phyloP scores from a whole-genome alignment of 2,329 filamentous ascomycete genomes.

The Claviceps purpurea region DNA sequence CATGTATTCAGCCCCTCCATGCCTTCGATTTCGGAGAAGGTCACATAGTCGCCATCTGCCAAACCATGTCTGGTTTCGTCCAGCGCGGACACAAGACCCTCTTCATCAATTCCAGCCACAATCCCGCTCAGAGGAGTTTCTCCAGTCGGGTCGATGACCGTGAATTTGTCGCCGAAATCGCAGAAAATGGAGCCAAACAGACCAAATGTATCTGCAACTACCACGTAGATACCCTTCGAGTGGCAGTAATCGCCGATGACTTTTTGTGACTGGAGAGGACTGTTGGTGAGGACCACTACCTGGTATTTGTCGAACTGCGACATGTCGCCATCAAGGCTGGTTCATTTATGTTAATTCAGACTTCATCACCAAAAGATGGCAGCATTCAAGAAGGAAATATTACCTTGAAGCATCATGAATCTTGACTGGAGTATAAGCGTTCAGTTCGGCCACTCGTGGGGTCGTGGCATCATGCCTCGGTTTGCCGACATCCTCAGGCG shows the following conservation, averaged over 20 bases:
- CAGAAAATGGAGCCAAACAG: conserved; percentile 94
- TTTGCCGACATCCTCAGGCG: conserved; percentile 77
- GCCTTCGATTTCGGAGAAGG: conserved; percentile 83
- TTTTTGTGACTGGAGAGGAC: conserved; percentile 67
- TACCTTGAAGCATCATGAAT: conserved; percentile 52
- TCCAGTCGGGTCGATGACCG: conserved; percentile 76
- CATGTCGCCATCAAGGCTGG: conserved; percentile 60
- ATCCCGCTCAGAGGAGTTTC: conserved; percentile 83
- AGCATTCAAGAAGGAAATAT: conserved; percentile 7
- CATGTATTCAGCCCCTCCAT: conserved; percentile 78
- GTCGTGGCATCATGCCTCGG: conserved; percentile 76
- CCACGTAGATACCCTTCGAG: conserved; percentile 79
- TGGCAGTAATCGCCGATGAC: conserved; percentile 88
- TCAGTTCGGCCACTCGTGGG: conserved; percentile 83
- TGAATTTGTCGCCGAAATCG: conserved; percentile 92
- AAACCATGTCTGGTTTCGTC: conserved; percentile 92
- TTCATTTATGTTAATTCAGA: neutral
- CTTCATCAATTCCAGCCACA: conserved; percentile 76
- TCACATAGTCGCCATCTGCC: conserved; percentile 93
- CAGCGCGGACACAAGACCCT: conserved; percentile 80
- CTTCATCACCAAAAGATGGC: neutral
- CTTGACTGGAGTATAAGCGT: conserved; percentile 85
- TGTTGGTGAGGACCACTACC: conserved; percentile 80
- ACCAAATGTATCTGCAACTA: conserved; percentile 80
- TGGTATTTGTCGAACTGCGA: conserved; percentile 82